These are phyloP conservation scores for Colletotrichum lini DNA, from an alignment of 2,329 filamentous ascomycete species.

Conservation along the genomic window DNA sequence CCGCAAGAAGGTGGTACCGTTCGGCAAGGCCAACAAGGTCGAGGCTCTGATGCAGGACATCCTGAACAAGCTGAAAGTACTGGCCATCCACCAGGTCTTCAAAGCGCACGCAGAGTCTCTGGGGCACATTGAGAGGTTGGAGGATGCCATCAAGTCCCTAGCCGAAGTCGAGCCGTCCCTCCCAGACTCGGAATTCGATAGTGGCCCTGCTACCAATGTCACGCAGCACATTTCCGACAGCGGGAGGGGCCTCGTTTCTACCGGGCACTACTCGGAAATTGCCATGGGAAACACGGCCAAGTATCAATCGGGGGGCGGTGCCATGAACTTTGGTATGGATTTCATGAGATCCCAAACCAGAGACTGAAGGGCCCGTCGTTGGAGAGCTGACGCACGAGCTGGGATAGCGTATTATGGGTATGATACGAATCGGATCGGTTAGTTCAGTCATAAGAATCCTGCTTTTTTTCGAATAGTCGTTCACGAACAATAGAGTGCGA, in stretches of 20 bases:
- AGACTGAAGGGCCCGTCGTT: background rate
- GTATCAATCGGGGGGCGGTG: background rate
- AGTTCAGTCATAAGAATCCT: background rate
- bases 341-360: background rate
- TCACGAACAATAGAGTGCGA: slow-evolving; percentile 1
- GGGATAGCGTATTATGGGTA: slow-evolving; percentile 1
- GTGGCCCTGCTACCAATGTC: background rate
- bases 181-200: slow-evolving; percentile 24
- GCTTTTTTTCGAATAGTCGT: background rate
- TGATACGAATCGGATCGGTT: background rate
- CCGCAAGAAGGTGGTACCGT: slow-evolving; percentile 6
- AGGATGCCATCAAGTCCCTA: slow-evolving; percentile 11
- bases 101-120: slow-evolving; percentile 14
- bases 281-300: slow-evolving; percentile 13
- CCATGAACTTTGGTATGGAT: slow-evolving; percentile 27
- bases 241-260: slow-evolving; percentile 8
- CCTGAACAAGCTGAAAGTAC: slow-evolving; percentile 14
- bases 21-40: slow-evolving; percentile 28
- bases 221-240: slow-evolving; percentile 9
- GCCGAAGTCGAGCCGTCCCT: slow-evolving; percentile 30
- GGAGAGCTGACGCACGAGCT: slow-evolving; percentile 7
- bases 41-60: slow-evolving; percentile 25
- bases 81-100: slow-evolving; percentile 24
- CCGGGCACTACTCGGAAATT: background rate
- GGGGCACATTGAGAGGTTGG: slow-evolving; percentile 11